Evolutionary conservation across 805 yeast species (phyloP).

Genomic region (Ogataea pini): DNA sequence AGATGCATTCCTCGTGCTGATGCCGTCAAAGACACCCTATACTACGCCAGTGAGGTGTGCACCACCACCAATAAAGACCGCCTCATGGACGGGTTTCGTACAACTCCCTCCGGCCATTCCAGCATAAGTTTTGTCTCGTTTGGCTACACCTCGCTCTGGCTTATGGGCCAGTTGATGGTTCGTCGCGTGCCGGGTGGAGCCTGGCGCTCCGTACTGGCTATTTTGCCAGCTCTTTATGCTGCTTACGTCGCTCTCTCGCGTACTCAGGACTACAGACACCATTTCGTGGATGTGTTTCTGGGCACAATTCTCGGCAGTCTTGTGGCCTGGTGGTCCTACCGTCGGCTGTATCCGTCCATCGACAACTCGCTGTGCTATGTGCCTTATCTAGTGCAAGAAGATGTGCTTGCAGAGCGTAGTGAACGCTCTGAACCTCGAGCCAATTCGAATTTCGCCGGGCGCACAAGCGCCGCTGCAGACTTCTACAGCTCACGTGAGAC

Average conservation of each 20-base stretch:
- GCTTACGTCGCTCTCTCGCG: slow-evolving; percentile 77
- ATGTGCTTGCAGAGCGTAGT: slow-evolving; percentile 11
- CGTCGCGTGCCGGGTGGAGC: slow-evolving; percentile 48
- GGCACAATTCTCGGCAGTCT: slow-evolving; percentile 70
- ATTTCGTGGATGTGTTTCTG: slow-evolving; percentile 76
- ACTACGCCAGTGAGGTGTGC: slow-evolving; percentile 63
- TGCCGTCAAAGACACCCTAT: slow-evolving; percentile 56
- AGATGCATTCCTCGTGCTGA: slow-evolving; percentile 71
- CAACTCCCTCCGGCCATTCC: slow-evolving; percentile 84
- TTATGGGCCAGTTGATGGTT: slow-evolving; percentile 60
- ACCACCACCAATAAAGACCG: slow-evolving; percentile 47
- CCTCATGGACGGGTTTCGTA: slow-evolving; percentile 71
- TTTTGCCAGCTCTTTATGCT: slow-evolving; percentile 68
- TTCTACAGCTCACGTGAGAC: slow-evolving; percentile 11
- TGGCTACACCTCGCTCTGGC: slow-evolving; percentile 63
- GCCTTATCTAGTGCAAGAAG: slow-evolving; percentile 36
- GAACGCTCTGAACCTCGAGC: too few species aligned
- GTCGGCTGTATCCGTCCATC: slow-evolving; percentile 51
- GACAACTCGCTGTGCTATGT: slow-evolving; percentile 38
- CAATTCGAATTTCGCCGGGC: not conserved
- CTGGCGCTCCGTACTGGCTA: slow-evolving; percentile 59
- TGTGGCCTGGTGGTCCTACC: slow-evolving; percentile 60
- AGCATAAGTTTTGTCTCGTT: slow-evolving; percentile 69
- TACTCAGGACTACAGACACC: slow-evolving; percentile 92
- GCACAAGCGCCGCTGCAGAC: slow-evolving; percentile 1